phyloP scores from a whole-genome alignment of 2,329 filamentous ascomycete genomes.

The Cyphellophora europaea region DNA sequence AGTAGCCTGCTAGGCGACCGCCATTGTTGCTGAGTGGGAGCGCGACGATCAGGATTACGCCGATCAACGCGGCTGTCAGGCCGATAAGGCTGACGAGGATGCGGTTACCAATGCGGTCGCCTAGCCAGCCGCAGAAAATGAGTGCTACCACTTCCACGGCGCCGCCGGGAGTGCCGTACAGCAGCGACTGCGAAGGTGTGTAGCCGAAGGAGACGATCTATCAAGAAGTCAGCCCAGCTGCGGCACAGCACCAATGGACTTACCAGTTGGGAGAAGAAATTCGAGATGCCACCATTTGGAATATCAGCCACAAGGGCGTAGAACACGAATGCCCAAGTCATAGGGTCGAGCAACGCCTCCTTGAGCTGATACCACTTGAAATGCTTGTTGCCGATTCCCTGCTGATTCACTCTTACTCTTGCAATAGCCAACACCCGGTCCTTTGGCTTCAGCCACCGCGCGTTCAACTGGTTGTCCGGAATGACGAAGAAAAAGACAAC shows the following conservation, averaged over 20 bases:
- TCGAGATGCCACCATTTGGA: constrained; percentile 31
- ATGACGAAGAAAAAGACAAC: constrained; percentile 41
- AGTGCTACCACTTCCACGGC: constrained; percentile 54
- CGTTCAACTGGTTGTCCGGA: constrained; percentile 53
- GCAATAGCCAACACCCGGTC: constrained; percentile 62
- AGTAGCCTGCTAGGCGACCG: constrained; percentile 56
- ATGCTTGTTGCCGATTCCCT: constrained; percentile 54
- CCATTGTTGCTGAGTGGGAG: constrained; percentile 48
- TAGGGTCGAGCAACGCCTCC: constrained; percentile 48
- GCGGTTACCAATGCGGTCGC: constrained; percentile 48
- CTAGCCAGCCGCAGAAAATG: constrained; percentile 46
- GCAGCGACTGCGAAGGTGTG: constrained; percentile 50
- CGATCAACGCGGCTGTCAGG: constrained; percentile 12
- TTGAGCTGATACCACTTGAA: constrained; percentile 57
- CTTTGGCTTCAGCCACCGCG: constrained; percentile 52
- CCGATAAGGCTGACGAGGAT: constrained; percentile 48
- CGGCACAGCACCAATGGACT: too few species aligned
- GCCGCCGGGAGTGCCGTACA: constrained; percentile 58
- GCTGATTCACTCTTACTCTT: constrained; percentile 63
- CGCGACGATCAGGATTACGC: constrained; percentile 33
- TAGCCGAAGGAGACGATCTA: constrained; percentile 59
- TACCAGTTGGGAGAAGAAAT: constrained; percentile 54
- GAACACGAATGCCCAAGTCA: constrained; percentile 39
- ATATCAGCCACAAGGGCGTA: constrained; percentile 19
- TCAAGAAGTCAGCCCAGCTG: too few species aligned